Conservation (phyloP, 2,329 filamentous ascomycete genomes). For the Botrytis galanthina region DNA sequence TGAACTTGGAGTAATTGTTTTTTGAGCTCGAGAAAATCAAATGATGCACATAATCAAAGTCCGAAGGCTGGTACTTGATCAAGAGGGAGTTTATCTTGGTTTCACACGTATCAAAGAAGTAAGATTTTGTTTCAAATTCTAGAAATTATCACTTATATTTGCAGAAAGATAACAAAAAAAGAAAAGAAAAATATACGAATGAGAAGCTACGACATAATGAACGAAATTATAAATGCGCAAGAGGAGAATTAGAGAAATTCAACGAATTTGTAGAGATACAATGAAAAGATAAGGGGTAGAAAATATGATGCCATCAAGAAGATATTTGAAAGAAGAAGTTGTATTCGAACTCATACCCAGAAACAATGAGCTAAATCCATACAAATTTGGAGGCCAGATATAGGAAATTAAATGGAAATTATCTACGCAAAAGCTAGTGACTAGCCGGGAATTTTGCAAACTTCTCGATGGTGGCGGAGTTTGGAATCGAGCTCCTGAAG, state of each 20-base stretch:
- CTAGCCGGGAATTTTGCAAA: not conserved
- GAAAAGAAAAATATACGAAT: no score
- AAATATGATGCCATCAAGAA: not conserved
- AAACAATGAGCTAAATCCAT: not conserved
- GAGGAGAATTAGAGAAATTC: no score
- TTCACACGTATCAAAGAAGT: not conserved
- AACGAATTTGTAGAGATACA: not conserved
- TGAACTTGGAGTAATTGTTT: not conserved
- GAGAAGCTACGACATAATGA: no score
- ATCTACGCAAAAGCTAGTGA: not conserved
- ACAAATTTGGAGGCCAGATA: not conserved
- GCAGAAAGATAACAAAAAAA: no score
- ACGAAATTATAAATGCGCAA: no score
- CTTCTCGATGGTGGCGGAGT: not conserved
- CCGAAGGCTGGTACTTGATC: not conserved
- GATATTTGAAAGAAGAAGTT: not conserved
- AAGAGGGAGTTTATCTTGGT: not conserved
- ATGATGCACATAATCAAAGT: not conserved
- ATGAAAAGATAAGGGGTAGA: not conserved
- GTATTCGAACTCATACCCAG: not conserved
- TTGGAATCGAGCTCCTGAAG: not conserved
- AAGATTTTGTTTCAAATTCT: not conserved
- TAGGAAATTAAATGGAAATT: not conserved
- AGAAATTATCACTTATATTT: not conserved
- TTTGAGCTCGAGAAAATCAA: not conserved